A percentile compares a stretch with the other conserved stretches of the same genome.
Evolutionary conservation across 2,329 filamentous ascomycete genomes (phyloP).

Genomic region (Claviceps fusiformis): DNA sequence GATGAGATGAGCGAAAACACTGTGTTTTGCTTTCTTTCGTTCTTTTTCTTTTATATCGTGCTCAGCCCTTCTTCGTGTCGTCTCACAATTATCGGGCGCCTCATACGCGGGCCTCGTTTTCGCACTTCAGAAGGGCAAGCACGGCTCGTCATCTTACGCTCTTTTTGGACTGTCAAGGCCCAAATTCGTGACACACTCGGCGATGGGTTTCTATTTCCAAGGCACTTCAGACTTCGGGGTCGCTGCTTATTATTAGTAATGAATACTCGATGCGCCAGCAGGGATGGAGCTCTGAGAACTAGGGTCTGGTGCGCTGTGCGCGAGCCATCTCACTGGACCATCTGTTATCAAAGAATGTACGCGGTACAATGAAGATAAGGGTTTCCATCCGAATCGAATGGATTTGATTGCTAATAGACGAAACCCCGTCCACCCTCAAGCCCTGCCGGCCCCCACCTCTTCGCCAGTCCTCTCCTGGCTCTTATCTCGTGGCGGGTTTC

Average conservation of each 20-base stretch:
- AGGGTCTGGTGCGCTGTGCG: neutral
- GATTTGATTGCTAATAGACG: constrained; percentile 5
- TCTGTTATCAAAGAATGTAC: constrained; percentile 9
- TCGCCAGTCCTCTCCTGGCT: neutral
- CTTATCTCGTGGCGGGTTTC: neutral
- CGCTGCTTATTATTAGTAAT: neutral
- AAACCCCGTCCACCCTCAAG: neutral
- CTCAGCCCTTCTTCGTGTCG: neutral
- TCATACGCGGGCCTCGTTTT: neutral
- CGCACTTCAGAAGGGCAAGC: no score
- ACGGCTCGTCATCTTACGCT: neutral
- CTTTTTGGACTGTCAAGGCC: neutral
- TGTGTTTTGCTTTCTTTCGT: no score
- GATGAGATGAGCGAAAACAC: constrained; percentile 1
- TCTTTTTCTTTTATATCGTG: no score
- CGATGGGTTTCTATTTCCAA: no score
- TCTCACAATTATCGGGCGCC: neutral
- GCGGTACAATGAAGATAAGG: constrained; percentile 17
- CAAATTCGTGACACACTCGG: no score
- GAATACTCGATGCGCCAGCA: neutral
- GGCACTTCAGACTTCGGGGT: neutral
- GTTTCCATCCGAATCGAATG: no score
- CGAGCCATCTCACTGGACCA: constrained; percentile 4
- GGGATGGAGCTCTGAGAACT: neutral
- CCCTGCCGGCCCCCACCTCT: neutral